Percentiles rank a stretch among this genome's conserved stretches.
These are phyloP conservation scores for Aschersonia sp. DNA, from an alignment of 2,329 filamentous ascomycete genomes.

Conservation along the genomic window DNA sequence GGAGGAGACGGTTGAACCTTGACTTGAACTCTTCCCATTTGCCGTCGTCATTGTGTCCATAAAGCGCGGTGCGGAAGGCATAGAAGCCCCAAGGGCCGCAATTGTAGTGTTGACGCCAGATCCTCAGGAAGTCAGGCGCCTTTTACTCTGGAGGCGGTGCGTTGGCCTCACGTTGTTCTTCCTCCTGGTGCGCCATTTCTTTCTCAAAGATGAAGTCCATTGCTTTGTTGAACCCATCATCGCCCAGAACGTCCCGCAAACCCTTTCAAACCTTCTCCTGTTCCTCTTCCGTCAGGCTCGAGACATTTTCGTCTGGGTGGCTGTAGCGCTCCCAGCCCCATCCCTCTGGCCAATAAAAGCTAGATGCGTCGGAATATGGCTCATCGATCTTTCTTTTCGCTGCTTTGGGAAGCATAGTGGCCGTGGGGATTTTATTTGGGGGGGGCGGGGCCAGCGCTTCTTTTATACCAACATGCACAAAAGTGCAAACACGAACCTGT, in stretches of 20 bases:
- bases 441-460: no score
- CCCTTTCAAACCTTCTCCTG: slow-evolving; percentile 7
- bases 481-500: no score
- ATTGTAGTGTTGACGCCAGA: not conserved
- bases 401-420: slow-evolving; percentile 1
- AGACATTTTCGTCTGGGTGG: slow-evolving; percentile 4
- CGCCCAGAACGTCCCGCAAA: slow-evolving; percentile 6
- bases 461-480: no score
- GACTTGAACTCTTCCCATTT: slow-evolving; percentile 1
- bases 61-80: not conserved
- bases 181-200: slow-evolving; percentile 1
- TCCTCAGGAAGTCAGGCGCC: slow-evolving; percentile 1
- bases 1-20: not conserved
- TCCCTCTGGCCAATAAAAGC: slow-evolving; percentile 9
- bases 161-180: not conserved
- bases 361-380: slow-evolving; percentile 8
- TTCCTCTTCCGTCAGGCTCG: slow-evolving; percentile 4
- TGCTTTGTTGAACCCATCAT: slow-evolving; percentile 2
- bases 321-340: slow-evolving; percentile 7
- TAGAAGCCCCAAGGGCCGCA: not conserved
- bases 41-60: not conserved
- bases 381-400: not conserved
- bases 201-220: not conserved
- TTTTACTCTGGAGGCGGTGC: not conserved
- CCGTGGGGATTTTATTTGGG: not conserved